These are phyloP conservation scores for Cucumis hystrix DNA, from an alignment of 306 rosid genomes.

Conservation along the genomic window DNA sequence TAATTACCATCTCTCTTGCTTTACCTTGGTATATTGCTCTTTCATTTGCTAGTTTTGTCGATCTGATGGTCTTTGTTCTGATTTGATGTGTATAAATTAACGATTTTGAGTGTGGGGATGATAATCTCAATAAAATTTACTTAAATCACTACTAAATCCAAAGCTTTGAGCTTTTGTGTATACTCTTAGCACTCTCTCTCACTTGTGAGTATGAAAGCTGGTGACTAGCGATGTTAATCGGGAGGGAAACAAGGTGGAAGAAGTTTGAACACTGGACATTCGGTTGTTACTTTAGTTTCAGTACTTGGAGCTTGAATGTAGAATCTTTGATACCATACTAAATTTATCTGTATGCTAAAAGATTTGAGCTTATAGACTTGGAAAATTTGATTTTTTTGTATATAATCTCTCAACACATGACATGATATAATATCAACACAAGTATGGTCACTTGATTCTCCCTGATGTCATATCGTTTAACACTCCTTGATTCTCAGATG, in stretches of 20 bases:
- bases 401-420: too few relatives aligned
- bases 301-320: background rate
- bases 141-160: background rate
- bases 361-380: background rate
- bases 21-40: background rate
- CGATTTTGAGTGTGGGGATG: background rate
- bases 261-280: background rate
- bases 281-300: background rate
- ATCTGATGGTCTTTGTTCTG: background rate
- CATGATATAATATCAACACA: too few relatives aligned
- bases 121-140: background rate
- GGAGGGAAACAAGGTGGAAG: background rate
- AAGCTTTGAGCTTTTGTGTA: background rate
- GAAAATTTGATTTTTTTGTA: background rate
- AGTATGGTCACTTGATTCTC: background rate
- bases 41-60: background rate
- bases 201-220: background rate
- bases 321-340: background rate
- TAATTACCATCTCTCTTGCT: conserved; percentile 13
- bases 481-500: background rate
- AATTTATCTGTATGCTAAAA: background rate
- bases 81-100: background rate
- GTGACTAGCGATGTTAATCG: background rate
- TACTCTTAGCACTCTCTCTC: background rate
- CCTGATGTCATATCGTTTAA: background rate